Conservation (phyloP, 169 alveolate genomes). For the Plasmodium cynomolgi region DNA sequence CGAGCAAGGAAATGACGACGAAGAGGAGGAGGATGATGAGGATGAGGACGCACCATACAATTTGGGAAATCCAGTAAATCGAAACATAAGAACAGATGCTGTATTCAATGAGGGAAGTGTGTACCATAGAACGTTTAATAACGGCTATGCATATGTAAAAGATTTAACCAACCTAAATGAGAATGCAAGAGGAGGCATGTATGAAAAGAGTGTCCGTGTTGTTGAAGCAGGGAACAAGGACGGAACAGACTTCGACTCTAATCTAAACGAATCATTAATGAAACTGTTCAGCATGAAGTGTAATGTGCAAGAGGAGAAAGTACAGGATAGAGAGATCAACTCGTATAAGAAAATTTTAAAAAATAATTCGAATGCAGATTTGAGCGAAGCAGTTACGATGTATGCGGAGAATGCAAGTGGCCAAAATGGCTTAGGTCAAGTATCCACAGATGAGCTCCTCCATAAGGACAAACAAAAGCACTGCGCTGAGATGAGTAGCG, state of each 20-base stretch:
- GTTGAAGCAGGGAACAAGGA: constrained; percentile 4
- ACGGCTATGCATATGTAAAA: neutral
- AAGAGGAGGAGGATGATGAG: neutral
- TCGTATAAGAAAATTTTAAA: neutral
- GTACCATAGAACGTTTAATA: neutral
- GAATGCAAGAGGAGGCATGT: neutral
- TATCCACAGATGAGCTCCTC: neutral
- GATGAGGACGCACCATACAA: constrained; percentile 10
- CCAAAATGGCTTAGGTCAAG: neutral
- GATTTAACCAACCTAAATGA: neutral
- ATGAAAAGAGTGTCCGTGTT: neutral
- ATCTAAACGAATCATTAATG: constrained; percentile 3
- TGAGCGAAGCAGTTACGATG: neutral
- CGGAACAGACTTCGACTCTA: neutral
- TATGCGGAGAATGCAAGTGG: neutral
- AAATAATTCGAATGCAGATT: neutral
- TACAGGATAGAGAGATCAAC: neutral
- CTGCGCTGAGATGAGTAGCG: neutral
- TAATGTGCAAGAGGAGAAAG: neutral
- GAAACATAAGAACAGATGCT: neutral
- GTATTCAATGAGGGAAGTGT: neutral
- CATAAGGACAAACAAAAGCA: neutral
- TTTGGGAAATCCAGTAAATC: neutral
- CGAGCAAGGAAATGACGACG: neutral
- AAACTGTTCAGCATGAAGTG: constrained; percentile 1